A percentile compares a stretch with the other conserved stretches of the same genome.
Evolutionary conservation across 768 basidiomycete species (phyloP).

Genomic region (Termitomyces sp.): DNA sequence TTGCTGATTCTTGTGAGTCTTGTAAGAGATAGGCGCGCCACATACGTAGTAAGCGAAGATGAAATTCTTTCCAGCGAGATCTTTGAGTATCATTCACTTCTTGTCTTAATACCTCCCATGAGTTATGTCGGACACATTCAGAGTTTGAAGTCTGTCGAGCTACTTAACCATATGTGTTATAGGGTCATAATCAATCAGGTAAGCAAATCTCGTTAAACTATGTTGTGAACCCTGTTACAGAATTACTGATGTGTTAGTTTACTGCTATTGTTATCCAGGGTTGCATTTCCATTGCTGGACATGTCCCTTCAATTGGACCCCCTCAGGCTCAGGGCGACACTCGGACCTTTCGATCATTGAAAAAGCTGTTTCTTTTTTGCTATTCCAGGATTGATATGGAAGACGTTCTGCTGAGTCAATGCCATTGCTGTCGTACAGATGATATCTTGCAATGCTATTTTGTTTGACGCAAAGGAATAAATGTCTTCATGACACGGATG

Average conservation of each 20-base stretch:
- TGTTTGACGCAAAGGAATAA: conserved; percentile 7
- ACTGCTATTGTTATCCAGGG: conserved; percentile 12
- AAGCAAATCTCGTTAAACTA: conserved; percentile 8
- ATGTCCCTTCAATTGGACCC: neutral
- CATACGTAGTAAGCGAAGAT: conserved; percentile 18
- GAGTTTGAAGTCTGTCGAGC: conserved; percentile 17
- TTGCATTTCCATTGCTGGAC: conserved; percentile 6
- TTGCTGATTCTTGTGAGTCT: conserved; percentile 18
- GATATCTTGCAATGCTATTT: conserved; percentile 8
- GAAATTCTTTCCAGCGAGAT: conserved; percentile 25
- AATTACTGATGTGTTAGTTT: conserved; percentile 7
- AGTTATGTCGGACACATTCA: conserved; percentile 8
- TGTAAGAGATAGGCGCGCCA: conserved; percentile 25
- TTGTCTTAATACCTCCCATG: conserved; percentile 1
- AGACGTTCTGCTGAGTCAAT: neutral
- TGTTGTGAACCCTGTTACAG: conserved; percentile 17
- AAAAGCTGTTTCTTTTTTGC: conserved; percentile 7
- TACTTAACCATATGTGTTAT: conserved; percentile 20
- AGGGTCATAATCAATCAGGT: neutral
- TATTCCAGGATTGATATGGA: neutral
- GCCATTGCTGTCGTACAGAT: neutral
- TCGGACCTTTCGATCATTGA: neutral
- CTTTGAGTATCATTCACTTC: conserved; percentile 15
- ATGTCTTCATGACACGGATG: conserved; percentile 10
- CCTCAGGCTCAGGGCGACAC: neutral